Percentiles rank a stretch among this genome's conserved stretches.
Conservation (phyloP, 768 basidiomycete genomes). For the Leccinum incarnatum region DNA sequence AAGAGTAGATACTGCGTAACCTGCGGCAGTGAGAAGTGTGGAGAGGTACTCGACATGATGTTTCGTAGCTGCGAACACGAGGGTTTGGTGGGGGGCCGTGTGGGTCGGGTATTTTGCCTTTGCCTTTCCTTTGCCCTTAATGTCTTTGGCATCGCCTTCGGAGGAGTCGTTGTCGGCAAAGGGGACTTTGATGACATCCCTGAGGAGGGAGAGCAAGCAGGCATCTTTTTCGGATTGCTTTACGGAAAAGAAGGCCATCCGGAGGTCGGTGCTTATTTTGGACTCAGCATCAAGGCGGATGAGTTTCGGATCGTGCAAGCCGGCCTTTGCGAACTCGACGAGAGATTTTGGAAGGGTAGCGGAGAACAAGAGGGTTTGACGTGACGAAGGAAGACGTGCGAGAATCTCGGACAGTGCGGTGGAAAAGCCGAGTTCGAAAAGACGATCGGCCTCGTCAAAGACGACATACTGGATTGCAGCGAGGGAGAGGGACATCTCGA, state of each 20-base stretch:
- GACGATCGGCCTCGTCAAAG: conserved; percentile 96
- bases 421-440: conserved; percentile 98
- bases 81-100: conserved; percentile 84
- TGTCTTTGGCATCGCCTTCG: conserved; percentile 29
- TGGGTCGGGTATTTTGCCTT: conserved; percentile 42
- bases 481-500: conserved; percentile 95
- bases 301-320: conserved; percentile 88
- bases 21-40: conserved; percentile 70
- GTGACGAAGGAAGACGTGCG: conserved; percentile 76
- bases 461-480: conserved; percentile 86
- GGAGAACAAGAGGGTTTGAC: conserved; percentile 94
- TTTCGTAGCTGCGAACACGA: conserved; percentile 95
- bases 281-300: conserved; percentile 95
- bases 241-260: conserved; percentile 91
- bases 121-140: conserved; percentile 52
- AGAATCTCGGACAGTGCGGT: conserved; percentile 90
- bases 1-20: conserved; percentile 89
- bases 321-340: conserved; percentile 98
- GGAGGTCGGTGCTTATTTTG: conserved; percentile 91
- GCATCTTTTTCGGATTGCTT: conserved; percentile 95
- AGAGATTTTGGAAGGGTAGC: conserved; percentile 95
- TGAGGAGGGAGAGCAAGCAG: conserved; percentile 75
- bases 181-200: conserved; percentile 86
- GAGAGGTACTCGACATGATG: conserved; percentile 97
- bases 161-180: conserved; percentile 37